These are phyloP conservation scores for Fusarium marasasianum DNA, from an alignment of 2,329 filamentous ascomycete genomes.

Conservation along the genomic window DNA sequence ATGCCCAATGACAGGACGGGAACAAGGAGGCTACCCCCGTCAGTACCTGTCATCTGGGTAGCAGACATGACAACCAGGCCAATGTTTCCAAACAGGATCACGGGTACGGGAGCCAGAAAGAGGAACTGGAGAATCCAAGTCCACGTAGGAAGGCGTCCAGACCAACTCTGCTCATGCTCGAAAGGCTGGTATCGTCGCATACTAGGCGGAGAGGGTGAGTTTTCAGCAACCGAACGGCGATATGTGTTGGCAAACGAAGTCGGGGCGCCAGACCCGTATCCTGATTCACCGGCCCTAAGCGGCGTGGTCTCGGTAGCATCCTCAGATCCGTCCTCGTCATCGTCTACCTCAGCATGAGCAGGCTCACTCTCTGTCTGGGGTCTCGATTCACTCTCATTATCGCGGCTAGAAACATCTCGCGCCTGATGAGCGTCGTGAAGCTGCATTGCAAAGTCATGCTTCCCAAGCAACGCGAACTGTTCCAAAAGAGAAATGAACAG, in stretches of 20 bases:
- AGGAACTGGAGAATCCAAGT: conserved; percentile 90
- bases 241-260: conserved; percentile 67
- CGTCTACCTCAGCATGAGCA: conserved; percentile 27
- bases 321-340: conserved; percentile 39
- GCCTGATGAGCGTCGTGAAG: conserved; percentile 61
- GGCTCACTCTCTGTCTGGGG: conserved; percentile 30
- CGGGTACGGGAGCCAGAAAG: conserved; percentile 77
- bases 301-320: conserved; percentile 63
- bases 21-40: conserved; percentile 77
- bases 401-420: conserved; percentile 49
- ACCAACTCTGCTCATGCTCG: conserved; percentile 86
- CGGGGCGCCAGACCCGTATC: conserved; percentile 51
- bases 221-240: conserved; percentile 56
- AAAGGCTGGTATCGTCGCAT: conserved; percentile 56
- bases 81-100: conserved; percentile 81
- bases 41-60: conserved; percentile 82
- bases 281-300: conserved; percentile 52
- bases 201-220: conserved; percentile 32
- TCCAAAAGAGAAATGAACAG: conserved; percentile 81
- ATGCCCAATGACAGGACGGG: conserved; percentile 77
- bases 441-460: conserved; percentile 72
- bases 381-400: conserved; percentile 20
- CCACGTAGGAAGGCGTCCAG: conserved; percentile 79
- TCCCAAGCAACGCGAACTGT: conserved; percentile 78
- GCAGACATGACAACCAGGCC: conserved; percentile 77